phyloP scores from a whole-genome alignment of 208 protist species.

The Acanthamoeba royreba region DNA sequence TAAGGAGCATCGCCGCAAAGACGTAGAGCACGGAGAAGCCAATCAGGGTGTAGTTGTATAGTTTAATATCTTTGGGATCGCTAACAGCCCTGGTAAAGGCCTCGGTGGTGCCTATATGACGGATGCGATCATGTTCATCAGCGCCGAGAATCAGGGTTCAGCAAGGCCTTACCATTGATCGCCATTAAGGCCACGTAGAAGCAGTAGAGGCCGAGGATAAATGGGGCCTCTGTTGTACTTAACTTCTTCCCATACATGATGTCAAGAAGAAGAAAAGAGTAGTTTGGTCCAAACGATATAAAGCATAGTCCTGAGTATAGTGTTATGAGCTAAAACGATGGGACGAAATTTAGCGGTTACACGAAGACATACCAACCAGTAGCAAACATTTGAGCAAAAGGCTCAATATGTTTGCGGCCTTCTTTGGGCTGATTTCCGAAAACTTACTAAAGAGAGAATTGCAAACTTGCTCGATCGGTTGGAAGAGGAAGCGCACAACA shows the following conservation, averaged over 20 bases:
- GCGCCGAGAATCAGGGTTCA: neutral
- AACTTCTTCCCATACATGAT: neutral
- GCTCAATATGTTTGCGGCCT: neutral
- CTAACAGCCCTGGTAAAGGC: neutral
- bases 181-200: conserved; percentile 9
- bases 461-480: neutral
- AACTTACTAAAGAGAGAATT: neutral
- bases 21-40: neutral
- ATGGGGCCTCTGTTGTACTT: neutral
- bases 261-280: neutral
- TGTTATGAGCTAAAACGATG: neutral
- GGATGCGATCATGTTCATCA: neutral
- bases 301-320: neutral
- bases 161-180: neutral
- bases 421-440: neutral
- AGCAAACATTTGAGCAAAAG: neutral
- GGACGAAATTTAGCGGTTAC: neutral
- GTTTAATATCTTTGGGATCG: neutral
- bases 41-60: neutral
- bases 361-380: neutral
- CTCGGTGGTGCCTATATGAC: neutral
- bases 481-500: neutral
- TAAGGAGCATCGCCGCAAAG: neutral
- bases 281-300: neutral
- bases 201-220: neutral